Conservation (phyloP, 306 rosid genomes). For the Hippophae rhamnoides region DNA sequence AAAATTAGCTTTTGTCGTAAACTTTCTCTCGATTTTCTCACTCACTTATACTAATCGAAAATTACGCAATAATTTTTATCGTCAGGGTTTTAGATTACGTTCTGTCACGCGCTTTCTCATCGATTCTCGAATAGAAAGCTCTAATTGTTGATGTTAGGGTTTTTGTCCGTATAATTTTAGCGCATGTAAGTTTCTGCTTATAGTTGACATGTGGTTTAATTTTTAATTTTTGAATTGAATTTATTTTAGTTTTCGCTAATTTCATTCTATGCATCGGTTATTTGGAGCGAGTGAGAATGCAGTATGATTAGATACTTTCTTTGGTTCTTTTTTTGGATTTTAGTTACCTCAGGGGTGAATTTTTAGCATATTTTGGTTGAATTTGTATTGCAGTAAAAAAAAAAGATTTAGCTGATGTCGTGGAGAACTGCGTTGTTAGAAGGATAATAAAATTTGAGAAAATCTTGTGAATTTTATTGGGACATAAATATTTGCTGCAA, state of each 20-base stretch:
- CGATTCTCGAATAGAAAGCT: slow-evolving; percentile 28
- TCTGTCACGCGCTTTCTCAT: background rate
- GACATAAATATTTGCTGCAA: slow-evolving; percentile 43
- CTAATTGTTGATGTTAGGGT: slow-evolving; percentile 40
- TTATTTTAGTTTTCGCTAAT: slow-evolving; percentile 14
- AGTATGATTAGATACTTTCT: slow-evolving; percentile 8
- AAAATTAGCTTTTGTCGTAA: slow-evolving; percentile 47
- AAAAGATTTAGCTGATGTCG: slow-evolving; percentile 18
- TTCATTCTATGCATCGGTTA: slow-evolving; percentile 8
- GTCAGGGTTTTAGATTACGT: slow-evolving; percentile 43
- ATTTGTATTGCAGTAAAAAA: slow-evolving; percentile 23
- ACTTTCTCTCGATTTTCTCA: slow-evolving; percentile 52
- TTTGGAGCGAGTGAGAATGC: slow-evolving; percentile 10
- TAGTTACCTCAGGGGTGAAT: background rate
- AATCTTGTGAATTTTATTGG: slow-evolving; percentile 8
- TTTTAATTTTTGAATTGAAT: background rate
- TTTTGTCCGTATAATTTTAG: slow-evolving; percentile 20
- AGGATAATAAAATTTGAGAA: slow-evolving; percentile 24
- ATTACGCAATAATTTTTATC: slow-evolving; percentile 2
- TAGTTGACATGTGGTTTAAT: background rate
- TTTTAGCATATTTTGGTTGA: slow-evolving; percentile 31
- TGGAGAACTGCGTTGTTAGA: slow-evolving; percentile 28
- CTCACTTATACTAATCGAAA: slow-evolving; percentile 11
- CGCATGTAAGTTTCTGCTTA: background rate
- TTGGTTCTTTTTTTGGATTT: slow-evolving; percentile 10